Conservation (phyloP, 78 protist genomes). For the Isochrysis galbana region DNA sequence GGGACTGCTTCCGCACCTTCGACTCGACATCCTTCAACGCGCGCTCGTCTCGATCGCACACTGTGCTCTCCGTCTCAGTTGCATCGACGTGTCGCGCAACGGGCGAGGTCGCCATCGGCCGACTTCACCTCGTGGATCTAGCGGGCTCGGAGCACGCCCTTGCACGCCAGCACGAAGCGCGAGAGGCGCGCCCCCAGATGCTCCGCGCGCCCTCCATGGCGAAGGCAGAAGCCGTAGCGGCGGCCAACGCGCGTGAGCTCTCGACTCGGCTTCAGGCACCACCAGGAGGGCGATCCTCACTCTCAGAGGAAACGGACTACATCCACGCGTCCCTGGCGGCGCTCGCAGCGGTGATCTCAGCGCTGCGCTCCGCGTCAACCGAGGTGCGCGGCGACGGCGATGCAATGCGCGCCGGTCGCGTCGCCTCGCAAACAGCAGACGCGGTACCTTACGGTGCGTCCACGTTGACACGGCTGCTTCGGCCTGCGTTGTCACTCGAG, state of each 20-base stretch:
- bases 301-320: slow-evolving; percentile 51
- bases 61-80: slow-evolving; percentile 19
- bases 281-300: neutral
- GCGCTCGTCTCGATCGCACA: slow-evolving; percentile 61
- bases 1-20: neutral
- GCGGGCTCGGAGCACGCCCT: slow-evolving; percentile 64
- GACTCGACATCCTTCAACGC: slow-evolving; percentile 37
- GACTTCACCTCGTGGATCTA: slow-evolving; percentile 56
- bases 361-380: no score
- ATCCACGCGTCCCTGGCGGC: slow-evolving; percentile 68
- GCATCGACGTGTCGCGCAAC: neutral
- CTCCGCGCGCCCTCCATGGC: neutral
- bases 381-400: no score
- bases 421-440: neutral
- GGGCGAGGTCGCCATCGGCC: neutral
- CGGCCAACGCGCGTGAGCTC: neutral
- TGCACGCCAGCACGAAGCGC: neutral
- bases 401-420: no score
- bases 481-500: neutral
- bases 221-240: slow-evolving; percentile 56
- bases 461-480: neutral
- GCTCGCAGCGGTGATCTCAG: slow-evolving; percentile 64
- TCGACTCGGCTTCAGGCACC: no score
- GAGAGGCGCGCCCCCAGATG: neutral
- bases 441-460: neutral